Evolutionary conservation across 2,329 filamentous ascomycete genomes (phyloP), one percentile per base, ranked within the genome.

Genomic region (Fusarium kyushuense): DNA sequence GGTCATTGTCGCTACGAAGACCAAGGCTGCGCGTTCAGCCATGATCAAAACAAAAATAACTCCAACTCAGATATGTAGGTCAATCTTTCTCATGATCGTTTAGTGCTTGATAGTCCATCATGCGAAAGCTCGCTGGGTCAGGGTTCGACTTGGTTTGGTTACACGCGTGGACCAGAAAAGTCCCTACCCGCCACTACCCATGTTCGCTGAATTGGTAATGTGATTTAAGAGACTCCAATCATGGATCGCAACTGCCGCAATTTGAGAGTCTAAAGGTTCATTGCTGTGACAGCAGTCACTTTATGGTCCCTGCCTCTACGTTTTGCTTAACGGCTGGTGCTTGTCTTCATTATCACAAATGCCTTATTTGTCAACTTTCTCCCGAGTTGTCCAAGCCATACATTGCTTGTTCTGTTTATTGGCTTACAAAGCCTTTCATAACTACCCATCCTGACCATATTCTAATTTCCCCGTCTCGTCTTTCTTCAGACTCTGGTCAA

Each of bases 1-100:
- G 94, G 94, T 57, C 92, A 95, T 80, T 97, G 94, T 79, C 91
- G 93, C 69, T 97, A 94, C 80, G 92, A 96, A 82, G 93, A 96
- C 76, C 90, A 92, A 81, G 93, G 92, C 81, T 97, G 94, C 81
- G 89, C 91, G 70, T 97, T 96, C 81, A 96, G 94, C 76, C 94
- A 97, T 80, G 92, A 96, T 71, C 87, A 89, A 61, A 85, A 88
- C 72, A 93, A 90, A 79, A 81, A 76, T 23, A 74, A 72, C 58
- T 73, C 70, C 41, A 74, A 75, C 62, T 83, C 84, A 74, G 87
- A 89, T 58, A 81, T 79, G 84, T 86, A 82, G 77, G 83, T 82
- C 48, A 52, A 53, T 54, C 42, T 54, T 63, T 32, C 49, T 48
- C 36, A 47, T 54, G 38, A 21, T 52, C 38, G 19, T 55, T 55